These are phyloP conservation scores for Phytophthora rubi DNA, from an alignment of 352 stramenopile species.

Conservation along the genomic window DNA sequence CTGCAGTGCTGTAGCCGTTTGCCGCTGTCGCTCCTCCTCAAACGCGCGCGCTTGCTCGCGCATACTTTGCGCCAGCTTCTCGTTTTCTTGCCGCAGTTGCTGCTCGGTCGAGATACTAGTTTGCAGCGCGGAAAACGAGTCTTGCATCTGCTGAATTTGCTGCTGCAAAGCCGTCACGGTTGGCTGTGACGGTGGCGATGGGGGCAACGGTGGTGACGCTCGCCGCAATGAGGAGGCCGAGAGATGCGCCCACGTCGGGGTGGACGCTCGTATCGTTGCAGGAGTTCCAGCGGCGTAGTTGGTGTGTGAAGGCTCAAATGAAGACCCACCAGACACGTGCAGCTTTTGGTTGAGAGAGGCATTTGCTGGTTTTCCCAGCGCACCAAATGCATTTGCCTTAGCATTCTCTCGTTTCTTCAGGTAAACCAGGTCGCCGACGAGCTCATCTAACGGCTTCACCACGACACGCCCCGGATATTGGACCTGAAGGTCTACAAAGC, in stretches of 20 bases:
- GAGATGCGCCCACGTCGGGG: too few species aligned
- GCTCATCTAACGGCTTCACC: slow-evolving; percentile 18
- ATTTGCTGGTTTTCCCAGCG: background rate
- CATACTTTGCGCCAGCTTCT: slow-evolving; percentile 5
- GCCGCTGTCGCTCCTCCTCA: slow-evolving; percentile 6
- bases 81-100: slow-evolving; percentile 8
- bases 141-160: slow-evolving; percentile 17
- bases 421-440: slow-evolving; percentile 9
- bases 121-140: slow-evolving; percentile 8
- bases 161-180: slow-evolving; percentile 10
- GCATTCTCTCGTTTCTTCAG: slow-evolving; percentile 1
- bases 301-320: background rate
- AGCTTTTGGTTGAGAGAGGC: background rate
- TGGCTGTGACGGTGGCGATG: background rate
- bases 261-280: background rate
- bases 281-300: background rate
- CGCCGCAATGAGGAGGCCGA: background rate
- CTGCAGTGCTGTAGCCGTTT: slow-evolving; percentile 5
- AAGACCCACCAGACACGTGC: background rate
- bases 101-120: background rate
- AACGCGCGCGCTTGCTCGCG: slow-evolving; percentile 9
- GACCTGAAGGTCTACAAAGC: slow-evolving; percentile 12
- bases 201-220: background rate
- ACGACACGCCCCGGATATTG: slow-evolving; percentile 8
- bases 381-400: background rate